Conservation (phyloP, 495 filamentous ascomycete genomes). For the Penicillium chermesinum region DNA sequence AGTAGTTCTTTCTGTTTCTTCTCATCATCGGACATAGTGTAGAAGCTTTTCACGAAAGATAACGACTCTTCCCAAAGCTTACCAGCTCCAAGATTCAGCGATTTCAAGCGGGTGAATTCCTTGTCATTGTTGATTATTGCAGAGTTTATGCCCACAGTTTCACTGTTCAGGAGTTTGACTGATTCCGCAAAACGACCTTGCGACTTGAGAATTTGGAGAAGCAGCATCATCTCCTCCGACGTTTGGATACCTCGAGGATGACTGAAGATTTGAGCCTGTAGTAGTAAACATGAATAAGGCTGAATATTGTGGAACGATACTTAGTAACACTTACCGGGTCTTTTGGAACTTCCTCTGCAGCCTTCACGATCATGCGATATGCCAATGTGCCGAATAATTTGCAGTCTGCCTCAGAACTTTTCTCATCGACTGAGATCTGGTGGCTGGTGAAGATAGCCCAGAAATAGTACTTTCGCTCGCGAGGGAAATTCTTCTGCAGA, state of each 20-base stretch:
- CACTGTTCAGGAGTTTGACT: slow-evolving; percentile 46
- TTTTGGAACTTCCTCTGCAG: slow-evolving; percentile 46
- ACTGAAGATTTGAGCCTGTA: slow-evolving; percentile 40
- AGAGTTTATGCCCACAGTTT: slow-evolving; percentile 48
- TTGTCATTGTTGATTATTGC: slow-evolving; percentile 48
- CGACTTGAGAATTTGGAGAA: slow-evolving; percentile 47
- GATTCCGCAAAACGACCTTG: slow-evolving; percentile 44
- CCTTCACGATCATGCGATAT: slow-evolving; percentile 55
- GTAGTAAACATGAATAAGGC: no score
- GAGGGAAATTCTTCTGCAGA: slow-evolving; percentile 54
- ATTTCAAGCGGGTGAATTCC: slow-evolving; percentile 43
- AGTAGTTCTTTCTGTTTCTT: slow-evolving; percentile 31
- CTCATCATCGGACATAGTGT: slow-evolving; percentile 29
- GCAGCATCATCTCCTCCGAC: slow-evolving; percentile 50
- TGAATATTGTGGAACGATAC: no score
- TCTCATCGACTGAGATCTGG: slow-evolving; percentile 31
- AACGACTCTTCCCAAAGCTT: slow-evolving; percentile 45
- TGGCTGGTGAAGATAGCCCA: slow-evolving; percentile 53
- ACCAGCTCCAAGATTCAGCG: slow-evolving; percentile 39
- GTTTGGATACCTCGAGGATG: slow-evolving; percentile 49
- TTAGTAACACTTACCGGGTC: slow-evolving; percentile 38
- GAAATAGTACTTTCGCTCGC: slow-evolving; percentile 52
- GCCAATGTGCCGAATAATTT: slow-evolving; percentile 54
- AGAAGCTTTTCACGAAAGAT: slow-evolving; percentile 38
- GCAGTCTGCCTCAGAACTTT: slow-evolving; percentile 43